phyloP scores from a whole-genome alignment of 2,329 filamentous ascomycete genomes.

The Aspergillus caelatus region DNA sequence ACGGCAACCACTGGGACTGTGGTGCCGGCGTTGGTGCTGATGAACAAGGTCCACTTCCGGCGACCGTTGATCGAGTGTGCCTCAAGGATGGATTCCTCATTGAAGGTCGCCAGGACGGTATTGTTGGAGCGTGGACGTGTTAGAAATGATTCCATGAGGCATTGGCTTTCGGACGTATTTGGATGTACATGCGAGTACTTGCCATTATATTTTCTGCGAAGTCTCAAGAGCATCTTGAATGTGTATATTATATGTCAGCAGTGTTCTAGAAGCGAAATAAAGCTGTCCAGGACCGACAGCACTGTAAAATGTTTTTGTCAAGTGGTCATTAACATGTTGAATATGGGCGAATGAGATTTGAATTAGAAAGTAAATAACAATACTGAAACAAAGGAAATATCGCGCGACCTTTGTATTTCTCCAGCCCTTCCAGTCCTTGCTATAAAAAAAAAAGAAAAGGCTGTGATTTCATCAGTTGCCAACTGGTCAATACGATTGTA shows the following conservation, averaged over 20 bases:
- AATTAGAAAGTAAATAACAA: background rate
- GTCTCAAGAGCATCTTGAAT: background rate
- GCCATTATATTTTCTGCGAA: background rate
- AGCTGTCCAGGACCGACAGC: conserved; percentile 5
- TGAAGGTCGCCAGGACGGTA: conserved; percentile 84
- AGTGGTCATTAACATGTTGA: background rate
- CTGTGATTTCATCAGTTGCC: background rate
- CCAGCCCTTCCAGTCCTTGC: background rate
- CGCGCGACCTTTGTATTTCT: background rate
- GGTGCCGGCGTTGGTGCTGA: conserved; percentile 74
- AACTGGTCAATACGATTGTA: background rate
- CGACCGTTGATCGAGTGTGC: conserved; percentile 80
- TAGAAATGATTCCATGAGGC: conserved; percentile 33
- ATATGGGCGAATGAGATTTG: background rate
- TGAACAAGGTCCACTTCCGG: conserved; percentile 65
- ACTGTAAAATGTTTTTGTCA: background rate
- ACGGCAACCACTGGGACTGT: conserved; percentile 95
- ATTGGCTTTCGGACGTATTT: background rate
- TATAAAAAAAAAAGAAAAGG: background rate
- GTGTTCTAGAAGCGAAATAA: conserved; percentile 3
- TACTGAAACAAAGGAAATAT: background rate
- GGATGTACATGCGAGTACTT: conserved; percentile 2
- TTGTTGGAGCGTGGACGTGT: conserved; percentile 89
- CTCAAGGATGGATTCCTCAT: conserved; percentile 93
- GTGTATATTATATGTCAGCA: conserved; percentile 8